These are phyloP conservation scores for Saccharomyces hybrid DNA, from an alignment of 1,139 yeast species.

Conservation along the genomic window DNA sequence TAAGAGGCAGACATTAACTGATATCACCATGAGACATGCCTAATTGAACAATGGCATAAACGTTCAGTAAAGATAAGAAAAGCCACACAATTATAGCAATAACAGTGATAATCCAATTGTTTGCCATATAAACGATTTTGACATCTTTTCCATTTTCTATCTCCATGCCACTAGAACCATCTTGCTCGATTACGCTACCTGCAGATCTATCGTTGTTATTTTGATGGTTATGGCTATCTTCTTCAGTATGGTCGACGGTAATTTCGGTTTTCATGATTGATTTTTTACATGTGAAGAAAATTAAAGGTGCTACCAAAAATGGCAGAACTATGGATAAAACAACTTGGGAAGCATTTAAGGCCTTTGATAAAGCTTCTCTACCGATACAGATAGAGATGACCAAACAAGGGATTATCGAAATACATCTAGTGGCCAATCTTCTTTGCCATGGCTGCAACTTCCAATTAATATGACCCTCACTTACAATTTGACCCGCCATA, in stretches of 20 bases:
- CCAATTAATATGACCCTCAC: conserved; percentile 80
- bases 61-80: conserved; percentile 54
- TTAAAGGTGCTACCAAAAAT: conserved; percentile 67
- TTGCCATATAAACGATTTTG: conserved; percentile 45
- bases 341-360: conserved; percentile 71
- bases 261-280: conserved; percentile 52
- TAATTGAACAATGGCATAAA: conserved; percentile 58
- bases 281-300: conserved; percentile 62
- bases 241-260: conserved; percentile 10
- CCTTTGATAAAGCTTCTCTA: conserved; percentile 51
- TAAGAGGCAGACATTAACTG: conserved; percentile 2
- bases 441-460: conserved; percentile 69
- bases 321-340: conserved; percentile 67
- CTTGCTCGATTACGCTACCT: conserved; percentile 5
- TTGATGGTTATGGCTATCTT: neutral
- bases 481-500: conserved; percentile 78
- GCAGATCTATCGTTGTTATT: conserved; percentile 3
- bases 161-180: neutral
- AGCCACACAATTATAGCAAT: conserved; percentile 51
- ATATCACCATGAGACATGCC: conserved; percentile 27
- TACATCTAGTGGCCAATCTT: conserved; percentile 59
- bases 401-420: conserved; percentile 68
- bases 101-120: conserved; percentile 49
- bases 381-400: conserved; percentile 51
- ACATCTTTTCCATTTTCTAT: conserved; percentile 12